Evolutionary conservation across 345 rosid genomes (phyloP), one percentile per base, ranked within the genome.

Genomic region (Anacardium occidentale): DNA sequence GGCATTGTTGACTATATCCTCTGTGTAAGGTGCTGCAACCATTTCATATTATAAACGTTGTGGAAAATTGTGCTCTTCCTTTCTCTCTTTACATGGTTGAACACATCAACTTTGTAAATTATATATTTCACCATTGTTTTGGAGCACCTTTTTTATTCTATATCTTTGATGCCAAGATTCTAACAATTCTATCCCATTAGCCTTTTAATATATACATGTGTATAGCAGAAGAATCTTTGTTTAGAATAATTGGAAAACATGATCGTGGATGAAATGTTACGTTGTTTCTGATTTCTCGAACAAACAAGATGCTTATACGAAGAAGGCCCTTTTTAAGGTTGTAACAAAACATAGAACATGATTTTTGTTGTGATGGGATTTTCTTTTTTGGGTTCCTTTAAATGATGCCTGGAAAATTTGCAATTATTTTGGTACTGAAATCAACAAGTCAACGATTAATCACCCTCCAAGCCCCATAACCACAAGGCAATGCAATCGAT

Each of bases 161-260:
- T 20, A 21, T 52, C 57, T 25, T 59, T 69, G 21, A 21, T 22
- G 11, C 34, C 29, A 17, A 61, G 60, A 37, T 62, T 70, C 73
- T 10, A n/a, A 24, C 70, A 66, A 61, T 66, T 26, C 14, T 60
- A 37, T 52, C 62, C 77, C 79, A 51, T 21, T 71, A 2, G 15
- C 64, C 62, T 14, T 52, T 26, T 62, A 37, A 45, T 29, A 29
- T 29, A 29, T 29, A 29, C 2, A 3, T 29, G 32, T 29, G 32
- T 29, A 3, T 64, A 32, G 53, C 74, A 76, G 68, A 79, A 74
- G 85, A 83, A 84, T 83, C 86, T 76, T 70, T 83, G 82, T 74
- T 85, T 77, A 79, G 64, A 79, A 74, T 55, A 70, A 47, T 74
- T 20, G 11, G 66, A 76, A 73, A 66, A 69, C 60, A 76, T 72